Evolutionary conservation across 23 red algal genomes (phyloP), one percentile per base, ranked within the genome.

Genomic region (Gracilaria domingensis): DNA sequence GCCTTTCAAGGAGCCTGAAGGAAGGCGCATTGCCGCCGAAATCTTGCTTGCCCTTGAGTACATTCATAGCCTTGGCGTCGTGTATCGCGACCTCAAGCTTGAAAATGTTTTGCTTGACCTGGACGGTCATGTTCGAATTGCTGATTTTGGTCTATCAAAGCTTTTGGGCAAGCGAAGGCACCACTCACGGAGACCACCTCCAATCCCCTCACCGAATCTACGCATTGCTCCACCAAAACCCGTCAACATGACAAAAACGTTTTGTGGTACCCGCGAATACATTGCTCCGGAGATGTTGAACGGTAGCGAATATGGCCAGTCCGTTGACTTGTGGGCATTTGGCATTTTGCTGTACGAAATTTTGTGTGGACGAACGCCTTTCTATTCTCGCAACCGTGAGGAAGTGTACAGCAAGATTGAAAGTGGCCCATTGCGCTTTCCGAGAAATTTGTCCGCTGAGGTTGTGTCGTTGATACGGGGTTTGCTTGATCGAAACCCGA

Each of bases 281-380:
- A 81, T 94, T 21, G 91, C 91, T 36, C 95, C 95, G 23, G 95
- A 98, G 76, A 93, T 93, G 95, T 86, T 98, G 8, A 85, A 66
- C 38, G 92, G 85, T 25, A 74, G 65, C 55, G 84, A 89, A 9
- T 98, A 98, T 61, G 95, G 95, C n/a, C 87, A 91, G 53, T 94
- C 84, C 30, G 92, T 98, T 54, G 95, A 98, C 83, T 57, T 89
- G 20, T 98, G 95, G 95, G 89, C 95, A n/a, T 91, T 98, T 82
- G 95, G 95, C 12, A 93, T 98, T 82, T 74, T 97, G 49, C 18
- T 93, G 78, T 97, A 97, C 65, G 90, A 97, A 47, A 93, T 94
- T 59, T 86, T 97, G 49, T 88, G 88, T 60, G 95, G 95, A 13
- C 65, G 91, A 73, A 93, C 95, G 4, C 95, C 95, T 20, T 97